phyloP scores from a whole-genome alignment of 495 filamentous ascomycete genomes.

The Lasiosphaeria hispida region DNA sequence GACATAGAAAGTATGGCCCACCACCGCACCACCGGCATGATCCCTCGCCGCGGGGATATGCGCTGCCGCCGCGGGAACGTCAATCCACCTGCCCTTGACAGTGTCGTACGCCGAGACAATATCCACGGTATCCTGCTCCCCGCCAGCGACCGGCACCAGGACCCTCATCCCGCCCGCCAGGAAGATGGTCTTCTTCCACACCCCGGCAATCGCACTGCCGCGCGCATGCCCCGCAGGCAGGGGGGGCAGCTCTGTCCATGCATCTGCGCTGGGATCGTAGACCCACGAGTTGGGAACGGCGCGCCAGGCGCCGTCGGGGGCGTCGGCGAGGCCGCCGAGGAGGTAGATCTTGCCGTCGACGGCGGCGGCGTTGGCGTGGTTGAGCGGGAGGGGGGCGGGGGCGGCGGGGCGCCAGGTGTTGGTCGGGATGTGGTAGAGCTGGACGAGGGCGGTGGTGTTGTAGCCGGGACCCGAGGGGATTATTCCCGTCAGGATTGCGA shows the following conservation, averaged over 20 bases:
- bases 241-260: conserved; percentile 21
- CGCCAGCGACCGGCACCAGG: conserved; percentile 5
- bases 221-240: conserved; percentile 24
- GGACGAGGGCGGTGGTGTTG: conserved; percentile 69
- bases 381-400: conserved; percentile 55
- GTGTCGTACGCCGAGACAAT: conserved; percentile 37
- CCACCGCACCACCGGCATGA: conserved; percentile 34
- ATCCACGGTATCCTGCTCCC: conserved; percentile 17
- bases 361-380: conserved; percentile 47
- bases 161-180: conserved; percentile 28
- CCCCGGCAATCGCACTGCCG: conserved; percentile 23
- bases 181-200: conserved; percentile 22
- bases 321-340: conserved; percentile 78
- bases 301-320: conserved; percentile 75
- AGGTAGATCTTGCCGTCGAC: conserved; percentile 64
- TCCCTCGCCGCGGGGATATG: conserved; percentile 36
- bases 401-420: conserved; percentile 60
- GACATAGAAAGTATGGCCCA: conserved; percentile 35
- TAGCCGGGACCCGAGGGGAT: conserved; percentile 16
- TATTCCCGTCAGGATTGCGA: conserved; percentile 31
- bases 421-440: conserved; percentile 65
- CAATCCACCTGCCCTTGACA: conserved; percentile 24
- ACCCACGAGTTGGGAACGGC: conserved; percentile 46
- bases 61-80: background rate
- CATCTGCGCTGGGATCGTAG: conserved; percentile 51